A percentile compares a stretch with the other conserved stretches of the same genome.
phyloP scores from a whole-genome alignment of 2,329 filamentous ascomycete genomes.

The Apiospora aurea region DNA sequence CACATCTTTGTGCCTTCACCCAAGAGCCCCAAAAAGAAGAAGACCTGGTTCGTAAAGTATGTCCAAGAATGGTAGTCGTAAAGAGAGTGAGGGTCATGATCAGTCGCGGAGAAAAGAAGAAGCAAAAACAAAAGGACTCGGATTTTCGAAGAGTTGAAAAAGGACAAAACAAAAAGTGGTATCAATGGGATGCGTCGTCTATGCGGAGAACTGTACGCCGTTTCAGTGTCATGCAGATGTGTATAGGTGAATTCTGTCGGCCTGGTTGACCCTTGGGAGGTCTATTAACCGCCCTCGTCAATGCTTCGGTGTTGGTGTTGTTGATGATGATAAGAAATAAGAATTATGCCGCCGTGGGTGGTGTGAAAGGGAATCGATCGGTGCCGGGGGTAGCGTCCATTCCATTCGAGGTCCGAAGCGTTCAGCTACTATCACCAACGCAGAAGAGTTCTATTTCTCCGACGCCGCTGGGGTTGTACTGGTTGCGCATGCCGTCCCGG shows the following conservation, averaged over 20 bases:
- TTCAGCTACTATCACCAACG: conserved; percentile 55
- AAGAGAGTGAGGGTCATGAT: conserved; percentile 36
- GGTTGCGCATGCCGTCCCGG: conserved; percentile 71
- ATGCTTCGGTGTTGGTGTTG: not conserved
- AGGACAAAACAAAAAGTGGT: conserved; percentile 33
- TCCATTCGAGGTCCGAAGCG: not conserved
- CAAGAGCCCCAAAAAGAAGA: conserved; percentile 24
- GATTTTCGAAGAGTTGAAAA: conserved; percentile 10
- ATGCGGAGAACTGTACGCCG: conserved; percentile 31
- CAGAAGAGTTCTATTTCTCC: conserved; percentile 93
- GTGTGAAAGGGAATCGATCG: not conserved
- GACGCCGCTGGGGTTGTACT: conserved; percentile 68
- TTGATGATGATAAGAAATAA: conserved; percentile 19
- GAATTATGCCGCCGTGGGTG: conserved; percentile 18
- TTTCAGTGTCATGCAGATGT: conserved; percentile 30
- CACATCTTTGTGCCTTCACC: conserved; percentile 18
- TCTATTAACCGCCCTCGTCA: conserved; percentile 13
- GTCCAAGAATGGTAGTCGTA: conserved; percentile 42
- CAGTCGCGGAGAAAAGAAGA: conserved; percentile 12
- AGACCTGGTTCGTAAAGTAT: conserved; percentile 36
- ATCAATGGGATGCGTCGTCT: conserved; percentile 37
- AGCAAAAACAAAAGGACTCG: conserved; percentile 28
- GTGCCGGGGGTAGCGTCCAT: not conserved
- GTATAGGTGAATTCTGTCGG: conserved; percentile 20
- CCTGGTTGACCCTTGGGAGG: not conserved